Evolutionary conservation across 2,329 filamentous ascomycete genomes (phyloP).

Genomic region (Cadophora malorum): DNA sequence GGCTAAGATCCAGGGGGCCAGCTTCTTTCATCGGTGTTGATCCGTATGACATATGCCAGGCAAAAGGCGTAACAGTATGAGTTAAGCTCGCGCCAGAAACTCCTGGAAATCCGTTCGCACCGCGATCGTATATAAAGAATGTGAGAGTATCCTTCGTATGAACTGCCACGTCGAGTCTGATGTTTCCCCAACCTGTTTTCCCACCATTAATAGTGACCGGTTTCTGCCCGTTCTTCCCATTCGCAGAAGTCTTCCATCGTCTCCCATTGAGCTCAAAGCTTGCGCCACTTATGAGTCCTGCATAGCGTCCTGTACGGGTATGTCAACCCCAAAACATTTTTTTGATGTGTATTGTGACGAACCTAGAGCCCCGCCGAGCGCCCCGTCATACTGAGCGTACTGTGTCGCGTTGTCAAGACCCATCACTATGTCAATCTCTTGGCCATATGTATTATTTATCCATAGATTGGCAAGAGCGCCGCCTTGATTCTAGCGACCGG

Average conservation of each 20-base stretch:
- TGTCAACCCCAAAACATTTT: background rate
- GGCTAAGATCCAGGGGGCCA: conserved; percentile 74
- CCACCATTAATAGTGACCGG: conserved; percentile 6
- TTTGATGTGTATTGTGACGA: background rate
- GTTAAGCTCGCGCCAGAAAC: background rate
- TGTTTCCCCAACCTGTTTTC: conserved; percentile 1
- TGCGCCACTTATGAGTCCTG: background rate
- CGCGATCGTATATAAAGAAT: background rate
- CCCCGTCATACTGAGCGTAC: conserved; percentile 66
- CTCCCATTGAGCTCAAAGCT: conserved; percentile 5
- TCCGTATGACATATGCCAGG: conserved; percentile 12
- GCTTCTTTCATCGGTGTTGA: conserved; percentile 16
- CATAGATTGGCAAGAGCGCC: conserved; percentile 73
- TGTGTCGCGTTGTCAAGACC: conserved; percentile 71
- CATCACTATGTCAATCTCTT: conserved; percentile 71
- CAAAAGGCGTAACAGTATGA: background rate
- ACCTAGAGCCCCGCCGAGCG: conserved; percentile 36
- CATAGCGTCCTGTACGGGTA: background rate
- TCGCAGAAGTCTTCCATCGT: background rate
- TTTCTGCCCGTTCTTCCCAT: background rate
- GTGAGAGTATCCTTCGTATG: conserved; percentile 10
- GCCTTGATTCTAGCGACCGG: conserved; percentile 59
- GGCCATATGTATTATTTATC: conserved; percentile 69
- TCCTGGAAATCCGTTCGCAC: background rate
- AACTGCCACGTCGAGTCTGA: background rate